Evolutionary conservation across 352 stramenopile genomes (phyloP).

Genomic region (Globisporangium carolinianum): DNA sequence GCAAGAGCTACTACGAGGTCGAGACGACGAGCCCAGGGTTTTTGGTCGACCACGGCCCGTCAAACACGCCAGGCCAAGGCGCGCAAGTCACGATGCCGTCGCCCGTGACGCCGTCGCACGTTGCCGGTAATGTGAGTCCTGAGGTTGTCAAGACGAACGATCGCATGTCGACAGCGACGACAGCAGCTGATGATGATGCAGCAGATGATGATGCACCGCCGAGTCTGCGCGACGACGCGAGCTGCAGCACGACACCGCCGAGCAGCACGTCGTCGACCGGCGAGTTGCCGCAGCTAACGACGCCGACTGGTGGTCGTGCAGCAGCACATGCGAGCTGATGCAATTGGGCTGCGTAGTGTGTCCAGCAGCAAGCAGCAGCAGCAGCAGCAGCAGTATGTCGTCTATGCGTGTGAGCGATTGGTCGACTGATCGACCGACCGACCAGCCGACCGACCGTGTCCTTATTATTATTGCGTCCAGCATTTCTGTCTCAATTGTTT

Average conservation of each 20-base stretch:
- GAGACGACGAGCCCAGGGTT: conserved; percentile 73
- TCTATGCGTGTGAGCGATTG: neutral
- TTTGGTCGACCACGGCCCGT: conserved; percentile 31
- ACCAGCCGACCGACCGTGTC: no score
- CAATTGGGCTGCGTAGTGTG: no score
- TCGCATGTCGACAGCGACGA: conserved; percentile 30
- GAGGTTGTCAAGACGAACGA: conserved; percentile 16
- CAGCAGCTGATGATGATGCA: conserved; percentile 21
- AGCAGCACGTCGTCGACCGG: conserved; percentile 25
- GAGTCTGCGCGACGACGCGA: conserved; percentile 25
- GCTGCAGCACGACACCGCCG: conserved; percentile 31
- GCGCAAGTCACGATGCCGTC: conserved; percentile 47
- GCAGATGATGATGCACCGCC: conserved; percentile 15
- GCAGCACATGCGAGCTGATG: neutral
- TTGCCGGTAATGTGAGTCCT: conserved; percentile 20
- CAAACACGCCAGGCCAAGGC: conserved; percentile 60
- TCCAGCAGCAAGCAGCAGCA: conserved; percentile 20
- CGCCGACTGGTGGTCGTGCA: conserved; percentile 8
- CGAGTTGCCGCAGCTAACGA: conserved; percentile 8
- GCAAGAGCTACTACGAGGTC: conserved; percentile 76
- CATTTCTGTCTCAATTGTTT: no score
- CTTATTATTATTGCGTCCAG: no score
- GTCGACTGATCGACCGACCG: no score
- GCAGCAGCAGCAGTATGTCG: neutral
- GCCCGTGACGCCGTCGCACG: conserved; percentile 28